Evolutionary conservation across 331 rosid genomes (phyloP), one percentile per base, ranked within the genome.

Genomic region (Rhamnella rubrinervis): DNA sequence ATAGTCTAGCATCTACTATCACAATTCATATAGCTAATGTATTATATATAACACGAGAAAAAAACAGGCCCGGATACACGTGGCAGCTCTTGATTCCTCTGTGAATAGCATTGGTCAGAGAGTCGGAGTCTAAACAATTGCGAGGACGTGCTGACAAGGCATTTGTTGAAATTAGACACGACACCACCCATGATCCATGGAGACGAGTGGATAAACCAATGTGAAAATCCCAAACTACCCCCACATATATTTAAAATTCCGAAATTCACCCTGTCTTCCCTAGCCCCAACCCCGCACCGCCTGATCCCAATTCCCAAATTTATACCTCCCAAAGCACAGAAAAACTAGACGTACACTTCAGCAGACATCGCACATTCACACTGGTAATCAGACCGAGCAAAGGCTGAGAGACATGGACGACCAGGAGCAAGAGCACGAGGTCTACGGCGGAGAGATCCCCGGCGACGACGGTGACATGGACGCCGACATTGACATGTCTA

Each of bases 361-460:
- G 46, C 10, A 53, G 68, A 55, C 20, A 44, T 44, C 49, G 11
- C 49, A 44, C 14, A 9, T 44, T 44, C 11, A 0, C 14, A 65
- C 72, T 64, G 47, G 8, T 44, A 17, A 11, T 39, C 65, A 40
- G 63, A 20, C 13, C 13, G 31, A 46, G 58, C 17, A 31, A 67
- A 46, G 47, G 17, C 59, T 5, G 59, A 40, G 56, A 57, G 62
- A 47, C 31, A 87, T 78, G 85, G 88, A 84, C 41, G 82, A 81
- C 40, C 67, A 71, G 35, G 81, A 85, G 67, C 87, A 73, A 52
- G 98, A 93, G 83, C 98, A 95, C 79, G 98, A 91, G 81, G 97
- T 95, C 37, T 95, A 89, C 68, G 99, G 96, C 64, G 99, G 87
- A 6, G 99, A 95, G 83, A 95, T 95, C 66, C 97, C 96, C 80